These are phyloP conservation scores for Erythrobasidium hasegawianum DNA, from an alignment of 1,284 basidiomycete genomes.

Conservation along the genomic window DNA sequence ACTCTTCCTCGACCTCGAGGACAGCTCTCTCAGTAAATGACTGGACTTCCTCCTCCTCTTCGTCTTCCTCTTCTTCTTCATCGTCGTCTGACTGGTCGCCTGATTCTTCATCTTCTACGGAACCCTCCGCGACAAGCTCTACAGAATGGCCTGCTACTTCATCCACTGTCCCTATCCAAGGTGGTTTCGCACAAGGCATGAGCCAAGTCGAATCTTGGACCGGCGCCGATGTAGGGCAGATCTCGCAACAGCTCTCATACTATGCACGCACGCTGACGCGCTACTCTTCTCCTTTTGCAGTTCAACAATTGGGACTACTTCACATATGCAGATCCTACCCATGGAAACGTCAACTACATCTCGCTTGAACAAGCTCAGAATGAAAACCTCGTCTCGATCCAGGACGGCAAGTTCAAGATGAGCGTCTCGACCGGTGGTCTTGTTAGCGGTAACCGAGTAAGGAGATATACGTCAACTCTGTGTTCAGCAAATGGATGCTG, in stretches of 20 bases:
- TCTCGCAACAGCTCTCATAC: too few relatives aligned
- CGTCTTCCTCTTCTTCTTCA: constrained; percentile 2
- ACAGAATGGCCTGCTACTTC: constrained; percentile 13
- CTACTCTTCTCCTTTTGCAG: constrained; percentile 4
- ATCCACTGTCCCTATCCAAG: background rate
- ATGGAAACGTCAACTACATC: constrained; percentile 33
- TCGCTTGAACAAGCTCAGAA: constrained; percentile 11
- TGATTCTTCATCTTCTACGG: constrained; percentile 7
- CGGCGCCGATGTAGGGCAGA: constrained; percentile 27
- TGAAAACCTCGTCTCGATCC: constrained; percentile 9
- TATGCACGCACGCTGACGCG: too few relatives aligned
- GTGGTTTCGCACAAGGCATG: constrained; percentile 8
- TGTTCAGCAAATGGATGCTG: too few relatives aligned
- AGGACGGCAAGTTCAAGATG: constrained; percentile 35
- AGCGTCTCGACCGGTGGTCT: constrained; percentile 15
- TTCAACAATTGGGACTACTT: constrained; percentile 34
- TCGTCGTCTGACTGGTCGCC: constrained; percentile 3
- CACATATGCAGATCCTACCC: constrained; percentile 30
- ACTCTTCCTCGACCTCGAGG: constrained; percentile 7
- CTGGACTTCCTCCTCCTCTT: background rate
- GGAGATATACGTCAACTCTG: background rate
- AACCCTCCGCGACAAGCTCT: constrained; percentile 14
- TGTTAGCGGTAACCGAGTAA: constrained; percentile 20
- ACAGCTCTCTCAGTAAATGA: background rate
- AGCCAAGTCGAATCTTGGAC: constrained; percentile 24